Evolutionary conservation across 208 protist species (phyloP).

Genomic region (Willaertia magna): DNA sequence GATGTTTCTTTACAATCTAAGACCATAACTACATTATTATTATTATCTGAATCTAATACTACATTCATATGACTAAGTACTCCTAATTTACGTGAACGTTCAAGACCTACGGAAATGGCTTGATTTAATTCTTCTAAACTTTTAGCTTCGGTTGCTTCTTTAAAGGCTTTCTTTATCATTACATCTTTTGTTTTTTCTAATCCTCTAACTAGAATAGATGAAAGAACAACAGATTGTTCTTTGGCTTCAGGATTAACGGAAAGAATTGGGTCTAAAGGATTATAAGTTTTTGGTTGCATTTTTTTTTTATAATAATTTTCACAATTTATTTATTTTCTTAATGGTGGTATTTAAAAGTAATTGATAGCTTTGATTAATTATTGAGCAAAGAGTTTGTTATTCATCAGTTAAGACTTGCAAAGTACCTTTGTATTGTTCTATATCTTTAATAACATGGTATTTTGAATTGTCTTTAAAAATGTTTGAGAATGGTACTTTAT

Average conservation of each 20-base stretch:
- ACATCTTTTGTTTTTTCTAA: neutral
- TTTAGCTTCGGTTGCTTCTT: neutral
- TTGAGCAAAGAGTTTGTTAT: no score
- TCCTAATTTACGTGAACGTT: neutral
- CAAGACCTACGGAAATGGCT: neutral
- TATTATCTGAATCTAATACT: neutral
- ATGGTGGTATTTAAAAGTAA: no score
- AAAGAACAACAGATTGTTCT: neutral
- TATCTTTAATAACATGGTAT: no score
- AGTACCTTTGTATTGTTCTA: no score
- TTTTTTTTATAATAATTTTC: neutral
- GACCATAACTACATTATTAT: neutral
- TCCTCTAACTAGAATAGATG: neutral
- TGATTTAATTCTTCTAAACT: neutral
- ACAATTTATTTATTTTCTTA: no score
- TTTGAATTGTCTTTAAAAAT: no score
- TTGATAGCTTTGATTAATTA: no score
- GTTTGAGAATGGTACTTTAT: no score
- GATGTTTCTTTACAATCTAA: neutral
- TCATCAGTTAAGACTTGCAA: no score
- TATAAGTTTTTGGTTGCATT: neutral
- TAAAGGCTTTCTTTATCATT: neutral
- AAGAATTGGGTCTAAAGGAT: neutral
- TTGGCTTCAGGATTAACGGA: neutral
- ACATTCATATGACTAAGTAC: neutral